These are phyloP conservation scores for Punctularia strigosozonata DNA, from an alignment of 768 basidiomycete genomes.

Conservation along the genomic window DNA sequence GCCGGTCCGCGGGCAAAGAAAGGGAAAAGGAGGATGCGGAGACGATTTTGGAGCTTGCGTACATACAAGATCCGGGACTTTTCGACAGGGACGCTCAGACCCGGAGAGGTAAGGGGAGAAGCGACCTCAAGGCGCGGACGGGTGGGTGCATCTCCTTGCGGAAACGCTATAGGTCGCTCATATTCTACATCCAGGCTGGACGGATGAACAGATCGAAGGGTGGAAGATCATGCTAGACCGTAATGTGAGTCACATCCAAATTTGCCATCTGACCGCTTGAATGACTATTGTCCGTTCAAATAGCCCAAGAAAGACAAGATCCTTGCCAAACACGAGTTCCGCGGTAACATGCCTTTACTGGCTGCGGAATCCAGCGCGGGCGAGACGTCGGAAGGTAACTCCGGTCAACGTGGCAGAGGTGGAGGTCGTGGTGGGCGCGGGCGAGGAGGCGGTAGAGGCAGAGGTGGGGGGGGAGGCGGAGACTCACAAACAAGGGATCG, in stretches of 20 bases:
- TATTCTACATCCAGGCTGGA: conserved; percentile 37
- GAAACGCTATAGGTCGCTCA: no score
- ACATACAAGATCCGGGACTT: conserved; percentile 58
- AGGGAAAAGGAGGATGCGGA: neutral
- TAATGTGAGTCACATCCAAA: conserved; percentile 43
- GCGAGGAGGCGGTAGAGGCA: conserved; percentile 24
- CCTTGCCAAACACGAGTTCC: conserved; percentile 64
- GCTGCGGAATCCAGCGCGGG: conserved; percentile 4
- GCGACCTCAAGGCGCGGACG: conserved; percentile 56
- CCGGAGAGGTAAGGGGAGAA: conserved; percentile 53
- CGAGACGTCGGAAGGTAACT: conserved; percentile 7
- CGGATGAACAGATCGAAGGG: conserved; percentile 82
- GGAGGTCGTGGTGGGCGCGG: conserved; percentile 30
- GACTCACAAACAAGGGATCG: conserved; percentile 38
- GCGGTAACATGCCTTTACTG: conserved; percentile 37
- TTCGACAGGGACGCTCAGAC: conserved; percentile 73
- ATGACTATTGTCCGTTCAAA: neutral
- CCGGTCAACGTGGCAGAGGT: conserved; percentile 14
- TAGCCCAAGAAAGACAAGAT: conserved; percentile 70
- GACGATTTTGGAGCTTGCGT: conserved; percentile 63
- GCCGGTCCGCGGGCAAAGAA: conserved; percentile 8
- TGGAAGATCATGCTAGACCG: conserved; percentile 87
- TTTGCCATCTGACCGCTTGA: neutral
- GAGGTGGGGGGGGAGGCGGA: conserved; percentile 25
- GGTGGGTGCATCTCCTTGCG: conserved; percentile 28